A percentile compares a stretch with the other conserved stretches of the same genome.
Evolutionary conservation across 2,329 filamentous ascomycete genomes (phyloP).

Genomic region (Stagonosporopsis cucurbitacearum): DNA sequence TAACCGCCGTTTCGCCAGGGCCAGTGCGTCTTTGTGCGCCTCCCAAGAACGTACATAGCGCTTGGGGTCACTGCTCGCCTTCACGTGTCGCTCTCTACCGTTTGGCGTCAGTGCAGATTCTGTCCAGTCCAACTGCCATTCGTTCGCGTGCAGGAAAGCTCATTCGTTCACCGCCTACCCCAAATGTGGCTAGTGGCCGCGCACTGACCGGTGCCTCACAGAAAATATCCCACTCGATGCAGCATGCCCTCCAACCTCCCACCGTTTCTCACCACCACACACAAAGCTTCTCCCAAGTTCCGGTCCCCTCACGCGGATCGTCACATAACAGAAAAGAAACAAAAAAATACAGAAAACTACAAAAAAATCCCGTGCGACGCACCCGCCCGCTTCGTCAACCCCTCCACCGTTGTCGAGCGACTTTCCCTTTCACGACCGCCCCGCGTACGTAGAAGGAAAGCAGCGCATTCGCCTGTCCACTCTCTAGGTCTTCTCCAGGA

Average conservation of each 20-base stretch:
- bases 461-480: slow-evolving; percentile 30
- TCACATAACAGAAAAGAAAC: slow-evolving; percentile 48
- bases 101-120: slow-evolving; percentile 12
- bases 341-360: slow-evolving; percentile 50
- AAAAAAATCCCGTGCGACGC: slow-evolving; percentile 45
- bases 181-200: slow-evolving; percentile 20
- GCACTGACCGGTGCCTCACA: slow-evolving; percentile 20
- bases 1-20: slow-evolving; percentile 7
- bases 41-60: not conserved
- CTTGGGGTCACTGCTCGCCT: not conserved
- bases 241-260: slow-evolving; percentile 15
- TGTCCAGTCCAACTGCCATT: slow-evolving; percentile 13
- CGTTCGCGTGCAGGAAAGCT: slow-evolving; percentile 16
- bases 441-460: slow-evolving; percentile 25
- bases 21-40: slow-evolving; percentile 3
- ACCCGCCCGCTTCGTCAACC: slow-evolving; percentile 32
- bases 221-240: slow-evolving; percentile 21
- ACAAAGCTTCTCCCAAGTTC: slow-evolving; percentile 36
- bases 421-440: slow-evolving; percentile 17
- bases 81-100: not conserved
- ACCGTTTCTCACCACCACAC: slow-evolving; percentile 27
- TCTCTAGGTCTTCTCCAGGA: slow-evolving; percentile 26
- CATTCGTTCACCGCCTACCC: slow-evolving; percentile 23
- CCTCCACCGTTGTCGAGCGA: slow-evolving; percentile 28
- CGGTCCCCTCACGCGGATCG: slow-evolving; percentile 41